Percentiles rank a stretch among this genome's conserved stretches.
Evolutionary conservation across 495 filamentous ascomycete species (phyloP).

Genomic region (Neurospora sp.): DNA sequence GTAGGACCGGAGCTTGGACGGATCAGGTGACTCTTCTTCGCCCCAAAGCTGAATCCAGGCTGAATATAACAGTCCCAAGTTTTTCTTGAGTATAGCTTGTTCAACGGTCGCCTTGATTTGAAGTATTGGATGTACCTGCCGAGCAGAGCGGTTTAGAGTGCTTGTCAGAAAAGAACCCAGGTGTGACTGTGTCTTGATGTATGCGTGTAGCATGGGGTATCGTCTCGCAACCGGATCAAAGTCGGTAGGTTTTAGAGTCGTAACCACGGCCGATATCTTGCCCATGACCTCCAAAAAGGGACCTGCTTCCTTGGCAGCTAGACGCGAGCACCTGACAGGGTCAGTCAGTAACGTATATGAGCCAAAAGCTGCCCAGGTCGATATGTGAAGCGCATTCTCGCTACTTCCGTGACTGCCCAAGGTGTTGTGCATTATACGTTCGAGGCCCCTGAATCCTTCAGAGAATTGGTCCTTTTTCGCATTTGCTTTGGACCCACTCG

Average conservation of each 20-base stretch:
- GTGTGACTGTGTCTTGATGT: constrained; percentile 1
- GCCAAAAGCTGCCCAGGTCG: constrained; percentile 27
- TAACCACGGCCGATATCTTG: background rate
- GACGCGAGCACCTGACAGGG: constrained; percentile 11
- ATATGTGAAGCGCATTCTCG: constrained; percentile 9
- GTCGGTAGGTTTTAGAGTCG: constrained; percentile 2
- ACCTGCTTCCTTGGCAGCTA: constrained; percentile 8
- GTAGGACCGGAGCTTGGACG: constrained; percentile 8
- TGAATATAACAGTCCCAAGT: constrained; percentile 9
- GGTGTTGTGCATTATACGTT: background rate
- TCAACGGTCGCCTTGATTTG: constrained; percentile 1
- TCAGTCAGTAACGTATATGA: constrained; percentile 34
- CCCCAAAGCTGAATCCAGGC: constrained; percentile 27
- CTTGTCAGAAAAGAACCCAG: constrained; percentile 1
- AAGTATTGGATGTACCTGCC: background rate
- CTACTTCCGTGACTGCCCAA: background rate
- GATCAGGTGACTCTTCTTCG: background rate
- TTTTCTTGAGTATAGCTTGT: constrained; percentile 9
- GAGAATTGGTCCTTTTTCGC: background rate
- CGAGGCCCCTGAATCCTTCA: background rate
- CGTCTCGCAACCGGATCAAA: background rate
- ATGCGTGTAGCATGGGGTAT: background rate
- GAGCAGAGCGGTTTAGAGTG: background rate
- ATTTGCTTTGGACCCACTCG: constrained; percentile 1
- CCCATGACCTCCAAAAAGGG: constrained; percentile 17